Evolutionary conservation across 176 grass and related monocot genomes (phyloP), one percentile per base, ranked within the genome.

Genomic region (Phoenix dactylifera): DNA sequence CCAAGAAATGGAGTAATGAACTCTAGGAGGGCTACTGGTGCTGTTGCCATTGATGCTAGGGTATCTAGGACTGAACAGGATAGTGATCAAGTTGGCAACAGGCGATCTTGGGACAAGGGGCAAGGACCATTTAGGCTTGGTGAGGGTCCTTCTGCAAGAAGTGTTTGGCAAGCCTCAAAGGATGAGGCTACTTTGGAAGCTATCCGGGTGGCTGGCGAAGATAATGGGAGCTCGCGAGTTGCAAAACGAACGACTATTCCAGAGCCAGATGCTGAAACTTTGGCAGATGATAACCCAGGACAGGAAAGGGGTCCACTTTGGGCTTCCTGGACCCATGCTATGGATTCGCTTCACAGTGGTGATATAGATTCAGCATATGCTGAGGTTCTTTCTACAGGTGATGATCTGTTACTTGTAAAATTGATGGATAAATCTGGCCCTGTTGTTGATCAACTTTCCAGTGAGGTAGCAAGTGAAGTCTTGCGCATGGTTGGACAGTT

Each of bases 151-250:
- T 97, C 92, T 70, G 92, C 92, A 76, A 83, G 92, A 69, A 90
- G 83, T 79, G 92, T 88, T 66, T 97, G 92, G 92, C 88, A 86
- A 62, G 87, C 92, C 28, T 91, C 92, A 2, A 97, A 91, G 77
- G 92, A 97, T 78, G 92, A 97, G 76, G 92, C 92, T 4, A 97
- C 92, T 55, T 20, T 97, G 56, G 87, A 97, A 88, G 92, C 92
- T 30, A 97, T 97, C 52, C 64, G 92, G 68, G 92, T 91, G 62
- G 92, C 84, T 3, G 92, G 92, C 51, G 92, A 97, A 72, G 92
- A 97, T 74, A 97, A 91, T 72, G 86, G 78, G 74, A 69, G 30
- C 69, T 88, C 81, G 15, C 90, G 80, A 56, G 73, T 63, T 49
- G 53, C 56, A 32, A 57, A 71, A 59, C 77, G 85, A 69, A 66